These are phyloP conservation scores for Aspergillus cavernicola DNA, from an alignment of 495 filamentous ascomycete genomes.

Conservation along the genomic window DNA sequence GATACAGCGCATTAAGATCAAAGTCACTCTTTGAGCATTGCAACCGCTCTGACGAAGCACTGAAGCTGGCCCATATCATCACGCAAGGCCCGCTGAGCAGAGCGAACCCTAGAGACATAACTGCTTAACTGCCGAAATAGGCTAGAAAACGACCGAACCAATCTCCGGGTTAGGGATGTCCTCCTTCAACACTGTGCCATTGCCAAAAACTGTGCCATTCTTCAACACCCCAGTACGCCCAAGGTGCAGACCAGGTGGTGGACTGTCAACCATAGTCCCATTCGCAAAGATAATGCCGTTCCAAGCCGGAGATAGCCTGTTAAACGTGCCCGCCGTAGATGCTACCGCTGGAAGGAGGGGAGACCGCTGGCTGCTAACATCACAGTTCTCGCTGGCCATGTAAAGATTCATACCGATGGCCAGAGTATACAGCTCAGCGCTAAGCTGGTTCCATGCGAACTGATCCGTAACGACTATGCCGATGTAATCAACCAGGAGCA, in stretches of 20 bases:
- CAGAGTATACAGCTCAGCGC: conserved; percentile 9
- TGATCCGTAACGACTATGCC: conserved; percentile 7
- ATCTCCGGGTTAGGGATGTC: conserved; percentile 5
- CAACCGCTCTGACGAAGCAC: too few relatives aligned
- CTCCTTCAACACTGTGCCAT: conserved; percentile 3
- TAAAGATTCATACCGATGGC: conserved; percentile 13
- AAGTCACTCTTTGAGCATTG: neutral
- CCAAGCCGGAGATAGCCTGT: neutral
- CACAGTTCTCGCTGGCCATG: conserved; percentile 13
- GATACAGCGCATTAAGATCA: too few relatives aligned
- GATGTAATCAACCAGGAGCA: conserved; percentile 10
- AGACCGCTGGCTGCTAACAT: conserved; percentile 9
- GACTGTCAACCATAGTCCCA: conserved; percentile 5
- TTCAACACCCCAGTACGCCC: conserved; percentile 7
- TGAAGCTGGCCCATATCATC: too few relatives aligned
- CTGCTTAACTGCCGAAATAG: too few relatives aligned
- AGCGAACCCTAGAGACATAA: too few relatives aligned
- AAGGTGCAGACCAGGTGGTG: neutral
- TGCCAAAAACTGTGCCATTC: conserved; percentile 6
- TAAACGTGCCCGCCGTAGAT: neutral
- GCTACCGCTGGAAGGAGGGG: neutral
- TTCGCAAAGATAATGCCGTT: conserved; percentile 15
- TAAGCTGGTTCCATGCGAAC: conserved; percentile 10
- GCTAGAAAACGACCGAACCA: neutral
- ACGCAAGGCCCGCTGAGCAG: too few relatives aligned